phyloP scores from a whole-genome alignment of 1,284 basidiomycete genomes.

The Ustanciosporium gigantosporum region DNA sequence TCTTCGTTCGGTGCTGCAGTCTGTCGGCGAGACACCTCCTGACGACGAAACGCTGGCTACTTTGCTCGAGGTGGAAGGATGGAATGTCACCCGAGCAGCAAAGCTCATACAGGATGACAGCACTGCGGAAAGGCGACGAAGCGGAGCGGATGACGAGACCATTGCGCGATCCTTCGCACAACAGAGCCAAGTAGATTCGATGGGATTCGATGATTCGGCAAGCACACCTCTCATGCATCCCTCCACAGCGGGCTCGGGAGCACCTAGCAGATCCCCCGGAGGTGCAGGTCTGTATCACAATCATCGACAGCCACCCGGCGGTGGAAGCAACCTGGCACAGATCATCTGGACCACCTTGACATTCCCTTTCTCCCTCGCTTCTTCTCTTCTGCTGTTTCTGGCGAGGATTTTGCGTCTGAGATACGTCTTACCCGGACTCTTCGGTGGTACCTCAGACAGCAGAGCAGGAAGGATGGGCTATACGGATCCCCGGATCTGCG shows the following conservation, averaged over 20 bases:
- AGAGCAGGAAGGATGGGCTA: background rate
- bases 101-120: slow-evolving; percentile 28
- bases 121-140: slow-evolving; percentile 29
- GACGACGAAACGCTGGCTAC: slow-evolving; percentile 29
- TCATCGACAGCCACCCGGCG: slow-evolving; percentile 3
- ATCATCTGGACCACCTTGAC: slow-evolving; percentile 39
- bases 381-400: slow-evolving; percentile 30
- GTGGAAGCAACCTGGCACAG: slow-evolving; percentile 14
- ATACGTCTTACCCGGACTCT: slow-evolving; percentile 19
- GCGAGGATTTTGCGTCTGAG: slow-evolving; percentile 22
- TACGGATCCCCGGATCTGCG: slow-evolving; percentile 23
- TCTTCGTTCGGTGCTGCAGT: slow-evolving; percentile 20
- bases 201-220: background rate
- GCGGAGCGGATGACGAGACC: slow-evolving; percentile 38
- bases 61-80: slow-evolving; percentile 39
- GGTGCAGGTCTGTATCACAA: slow-evolving; percentile 25
- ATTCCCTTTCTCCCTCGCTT: slow-evolving; percentile 39
- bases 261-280: slow-evolving; percentile 10
- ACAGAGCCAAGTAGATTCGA: slow-evolving; percentile 2
- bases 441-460: slow-evolving; percentile 3
- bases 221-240: background rate
- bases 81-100: slow-evolving; percentile 33
- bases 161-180: slow-evolving; percentile 33
- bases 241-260: slow-evolving; percentile 1
- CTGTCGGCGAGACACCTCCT: slow-evolving; percentile 6